A percentile compares a stretch with the other conserved stretches of the same genome.
Evolutionary conservation across 116 monocot species (phyloP).

Genomic region (Trichopus zeylanicus): DNA sequence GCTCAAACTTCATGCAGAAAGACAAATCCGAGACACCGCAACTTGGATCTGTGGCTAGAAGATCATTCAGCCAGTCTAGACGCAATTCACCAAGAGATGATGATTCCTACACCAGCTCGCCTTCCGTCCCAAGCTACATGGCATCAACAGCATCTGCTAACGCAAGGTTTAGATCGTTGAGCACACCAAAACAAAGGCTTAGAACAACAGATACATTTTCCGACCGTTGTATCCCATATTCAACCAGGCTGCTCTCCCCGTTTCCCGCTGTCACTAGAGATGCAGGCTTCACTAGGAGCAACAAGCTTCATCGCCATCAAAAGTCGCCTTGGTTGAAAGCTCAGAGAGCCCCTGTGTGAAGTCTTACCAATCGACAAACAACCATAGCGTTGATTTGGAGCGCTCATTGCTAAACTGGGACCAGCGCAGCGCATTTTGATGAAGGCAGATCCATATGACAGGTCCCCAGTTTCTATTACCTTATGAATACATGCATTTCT

Average conservation of each 20-base stretch:
- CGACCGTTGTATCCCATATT: constrained; percentile 19
- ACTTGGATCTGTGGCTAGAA: constrained; percentile 25
- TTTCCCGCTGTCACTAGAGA: constrained; percentile 36
- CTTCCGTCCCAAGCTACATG: constrained; percentile 69
- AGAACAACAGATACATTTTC: constrained; percentile 16
- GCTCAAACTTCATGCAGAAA: background rate
- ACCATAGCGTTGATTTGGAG: constrained; percentile 6
- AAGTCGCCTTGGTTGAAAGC: constrained; percentile 22
- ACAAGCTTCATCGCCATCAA: constrained; percentile 12
- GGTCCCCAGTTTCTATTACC: background rate
- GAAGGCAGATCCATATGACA: background rate
- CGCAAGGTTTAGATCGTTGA: constrained; percentile 66
- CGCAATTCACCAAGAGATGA: constrained; percentile 34
- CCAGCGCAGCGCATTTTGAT: background rate
- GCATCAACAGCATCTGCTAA: constrained; percentile 58
- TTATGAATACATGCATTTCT: background rate
- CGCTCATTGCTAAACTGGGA: background rate
- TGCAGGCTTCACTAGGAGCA: constrained; percentile 10
- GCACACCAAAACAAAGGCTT: constrained; percentile 59
- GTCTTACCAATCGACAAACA: constrained; percentile 10
- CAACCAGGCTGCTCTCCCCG: constrained; percentile 27
- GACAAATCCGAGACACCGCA: constrained; percentile 15
- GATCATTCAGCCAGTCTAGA: constrained; percentile 48
- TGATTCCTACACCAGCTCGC: constrained; percentile 48
- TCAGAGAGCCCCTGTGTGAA: constrained; percentile 6